These are phyloP conservation scores for Calonectria crousiana DNA, from an alignment of 2,329 filamentous ascomycete species.

Conservation along the genomic window DNA sequence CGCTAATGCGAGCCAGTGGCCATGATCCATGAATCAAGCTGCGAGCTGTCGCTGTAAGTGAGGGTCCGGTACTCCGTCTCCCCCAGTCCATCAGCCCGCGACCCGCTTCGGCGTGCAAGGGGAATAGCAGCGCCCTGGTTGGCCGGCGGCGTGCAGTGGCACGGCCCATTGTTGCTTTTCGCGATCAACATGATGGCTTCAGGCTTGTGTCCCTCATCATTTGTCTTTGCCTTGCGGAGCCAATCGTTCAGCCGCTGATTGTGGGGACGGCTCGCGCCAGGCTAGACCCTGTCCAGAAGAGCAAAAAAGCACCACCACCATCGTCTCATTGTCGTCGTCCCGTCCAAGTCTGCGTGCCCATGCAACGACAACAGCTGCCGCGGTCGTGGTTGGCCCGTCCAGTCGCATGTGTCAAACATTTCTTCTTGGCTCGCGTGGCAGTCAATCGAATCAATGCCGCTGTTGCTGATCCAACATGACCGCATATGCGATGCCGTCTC, in stretches of 20 bases:
- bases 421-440: background rate
- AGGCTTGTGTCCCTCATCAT: constrained; percentile 8
- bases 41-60: constrained; percentile 3
- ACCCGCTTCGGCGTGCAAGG: constrained; percentile 23
- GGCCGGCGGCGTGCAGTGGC: constrained; percentile 31
- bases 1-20: constrained; percentile 21
- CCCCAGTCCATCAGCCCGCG: constrained; percentile 21
- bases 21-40: constrained; percentile 13
- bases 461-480: background rate
- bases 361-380: background rate
- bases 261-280: constrained; percentile 1
- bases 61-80: constrained; percentile 2
- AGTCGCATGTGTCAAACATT: background rate
- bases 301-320: background rate
- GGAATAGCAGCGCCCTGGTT: constrained; percentile 28
- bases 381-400: background rate
- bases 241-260: constrained; percentile 15
- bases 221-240: constrained; percentile 8
- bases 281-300: background rate
- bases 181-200: constrained; percentile 35
- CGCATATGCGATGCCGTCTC: constrained; percentile 5
- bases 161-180: constrained; percentile 27
- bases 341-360: background rate
- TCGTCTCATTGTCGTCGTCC: background rate
- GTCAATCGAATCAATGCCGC: background rate